Base-by-base conservation (phyloP, 1,284 basidiomycete genomes). In the Marasmius tenuissimus region DNA sequence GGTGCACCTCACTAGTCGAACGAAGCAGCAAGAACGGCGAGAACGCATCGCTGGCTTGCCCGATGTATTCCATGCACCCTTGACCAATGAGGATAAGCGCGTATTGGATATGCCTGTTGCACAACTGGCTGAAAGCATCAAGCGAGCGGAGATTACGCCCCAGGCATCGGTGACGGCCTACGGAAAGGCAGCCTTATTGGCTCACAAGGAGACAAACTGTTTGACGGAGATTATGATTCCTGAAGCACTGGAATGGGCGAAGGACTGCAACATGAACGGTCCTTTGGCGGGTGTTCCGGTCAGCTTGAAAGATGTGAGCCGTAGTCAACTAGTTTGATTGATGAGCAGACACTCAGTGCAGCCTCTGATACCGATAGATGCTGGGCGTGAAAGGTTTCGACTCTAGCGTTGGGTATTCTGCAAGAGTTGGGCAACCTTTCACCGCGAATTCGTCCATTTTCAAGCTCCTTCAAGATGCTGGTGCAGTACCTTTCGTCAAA, bases 401-500 rank as follows among this genome's bases (percentile, higher is more conserved):
- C 62, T 76, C 80, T 3, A 85, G 81, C 12, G 78, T 89, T 45
- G 89, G 89, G 3, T 89, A 87, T 66, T 85, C 87, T 0, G 74
- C 76, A 14, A 78, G 78, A 74, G 78, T 78, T 22, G 77, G 78
- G 47, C 73, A 78, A 42, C 85, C 84, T 3, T 72, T 76, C 3
- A 59, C 67, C 45, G 67, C 75, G 20, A 78, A 85, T 59, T 79
- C 81, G 4, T 76, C 78, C 11, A 76, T 92, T 20, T 85, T 89
- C 45, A 75, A 80, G 20, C 81, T 91, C 33, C 78, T 89, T 7
- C 83, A 81, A 37, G 81, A 86, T 58, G 88, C 86, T 1, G 92
- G 92, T 20, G 92, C 88, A 0, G 81, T 93, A 20, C 84, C 86
- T 2, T 91, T 89, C 72, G 88, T 87, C 71, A 94, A 94, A 76